Conservation (phyloP, 306 rosid genomes). For the Pyrus bretschneideri region DNA sequence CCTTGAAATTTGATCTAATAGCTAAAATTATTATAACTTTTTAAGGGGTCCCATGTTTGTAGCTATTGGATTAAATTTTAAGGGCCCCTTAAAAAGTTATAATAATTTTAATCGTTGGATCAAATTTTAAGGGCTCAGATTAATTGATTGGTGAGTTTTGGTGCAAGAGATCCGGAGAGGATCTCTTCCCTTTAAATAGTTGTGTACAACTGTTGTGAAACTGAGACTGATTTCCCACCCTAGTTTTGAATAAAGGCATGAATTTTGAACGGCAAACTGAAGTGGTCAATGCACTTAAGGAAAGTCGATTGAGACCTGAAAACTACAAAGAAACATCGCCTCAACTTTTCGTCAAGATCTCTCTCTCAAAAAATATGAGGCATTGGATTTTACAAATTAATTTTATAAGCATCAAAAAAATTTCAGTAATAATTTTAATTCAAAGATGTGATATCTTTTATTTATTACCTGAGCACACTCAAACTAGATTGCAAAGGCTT, state of each 20-base stretch:
- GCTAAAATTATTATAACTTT: too few species aligned
- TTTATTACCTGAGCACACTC: background rate
- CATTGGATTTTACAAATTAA: background rate
- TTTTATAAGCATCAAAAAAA: background rate
- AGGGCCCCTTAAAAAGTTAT: too few species aligned
- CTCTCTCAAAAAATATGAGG: background rate
- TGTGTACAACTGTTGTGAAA: background rate
- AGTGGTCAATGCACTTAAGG: background rate
- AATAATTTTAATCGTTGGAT: too few species aligned
- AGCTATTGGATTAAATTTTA: too few species aligned
- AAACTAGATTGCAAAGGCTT: background rate
- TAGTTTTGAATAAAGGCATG: background rate
- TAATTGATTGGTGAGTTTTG: too few species aligned
- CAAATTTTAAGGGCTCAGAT: too few species aligned
- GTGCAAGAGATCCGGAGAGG: too few species aligned
- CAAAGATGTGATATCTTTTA: background rate
- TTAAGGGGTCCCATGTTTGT: too few species aligned
- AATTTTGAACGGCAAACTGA: background rate
- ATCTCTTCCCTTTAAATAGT: background rate
- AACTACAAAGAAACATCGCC: background rate
- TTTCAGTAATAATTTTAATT: background rate
- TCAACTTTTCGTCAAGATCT: background rate
- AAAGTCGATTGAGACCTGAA: background rate
- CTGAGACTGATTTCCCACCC: background rate
- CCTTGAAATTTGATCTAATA: too few species aligned